Conservation (phyloP, 2,329 filamentous ascomycete species). For the Parafenestella ontariensis region DNA sequence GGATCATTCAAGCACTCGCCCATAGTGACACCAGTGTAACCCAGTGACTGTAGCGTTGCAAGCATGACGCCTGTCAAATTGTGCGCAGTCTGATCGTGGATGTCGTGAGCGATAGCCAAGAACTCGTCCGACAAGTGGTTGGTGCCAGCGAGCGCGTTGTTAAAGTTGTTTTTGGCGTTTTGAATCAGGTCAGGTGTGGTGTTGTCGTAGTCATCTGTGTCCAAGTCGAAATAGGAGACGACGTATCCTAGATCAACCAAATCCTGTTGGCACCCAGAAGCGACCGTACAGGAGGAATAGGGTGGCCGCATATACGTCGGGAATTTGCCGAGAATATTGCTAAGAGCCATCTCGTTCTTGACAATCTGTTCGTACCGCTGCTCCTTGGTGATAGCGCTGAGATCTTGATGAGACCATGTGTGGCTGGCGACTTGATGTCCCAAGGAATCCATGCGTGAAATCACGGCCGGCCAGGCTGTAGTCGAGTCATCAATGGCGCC, state of each 20-base stretch:
- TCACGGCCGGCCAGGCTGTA: conserved; percentile 55
- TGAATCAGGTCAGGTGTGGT: conserved; percentile 38
- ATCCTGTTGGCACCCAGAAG: conserved; percentile 46
- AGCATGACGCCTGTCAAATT: conserved; percentile 54
- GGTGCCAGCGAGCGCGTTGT: conserved; percentile 47
- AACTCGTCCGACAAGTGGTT: conserved; percentile 44
- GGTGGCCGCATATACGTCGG: conserved; percentile 62
- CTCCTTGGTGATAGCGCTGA: conserved; percentile 52
- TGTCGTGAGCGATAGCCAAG: conserved; percentile 61
- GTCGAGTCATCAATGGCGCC: conserved; percentile 60
- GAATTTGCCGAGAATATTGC: conserved; percentile 61
- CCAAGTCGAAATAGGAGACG: conserved; percentile 66
- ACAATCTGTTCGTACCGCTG: conserved; percentile 58
- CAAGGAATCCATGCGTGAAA: conserved; percentile 61
- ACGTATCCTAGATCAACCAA: conserved; percentile 61
- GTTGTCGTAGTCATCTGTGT: conserved; percentile 57
- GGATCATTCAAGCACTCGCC: conserved; percentile 56
- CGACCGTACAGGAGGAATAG: conserved; percentile 54
- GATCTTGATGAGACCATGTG: conserved; percentile 62
- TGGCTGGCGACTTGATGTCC: conserved; percentile 69
- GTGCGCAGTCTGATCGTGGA: conserved; percentile 53
- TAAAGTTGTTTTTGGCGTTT: conserved; percentile 49
- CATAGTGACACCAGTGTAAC: conserved; percentile 53
- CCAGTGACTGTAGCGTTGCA: conserved; percentile 41
- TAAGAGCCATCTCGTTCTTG: conserved; percentile 62